A percentile compares a stretch with the other conserved stretches of the same genome.
phyloP scores from a whole-genome alignment of 164 flowering plant genomes.

The Tetrastigma voinierianum region DNA sequence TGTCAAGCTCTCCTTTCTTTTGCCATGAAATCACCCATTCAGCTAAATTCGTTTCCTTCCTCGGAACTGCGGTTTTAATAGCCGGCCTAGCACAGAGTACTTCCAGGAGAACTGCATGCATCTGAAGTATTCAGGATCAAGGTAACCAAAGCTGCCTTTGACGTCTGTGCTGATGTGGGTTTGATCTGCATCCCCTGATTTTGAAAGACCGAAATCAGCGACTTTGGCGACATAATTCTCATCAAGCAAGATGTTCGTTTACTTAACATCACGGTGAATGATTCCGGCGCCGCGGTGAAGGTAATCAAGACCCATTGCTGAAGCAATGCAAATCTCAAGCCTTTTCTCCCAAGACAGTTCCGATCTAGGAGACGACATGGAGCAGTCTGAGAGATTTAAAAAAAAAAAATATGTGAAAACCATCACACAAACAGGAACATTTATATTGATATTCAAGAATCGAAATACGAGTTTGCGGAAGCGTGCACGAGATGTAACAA shows the following conservation, averaged over 20 bases:
- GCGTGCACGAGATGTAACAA: no score
- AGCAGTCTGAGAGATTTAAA: no score
- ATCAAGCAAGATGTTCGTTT: conserved; percentile 3
- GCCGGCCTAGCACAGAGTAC: conserved; percentile 2
- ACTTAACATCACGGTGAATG: conserved; percentile 11
- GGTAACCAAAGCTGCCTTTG: conserved; percentile 3
- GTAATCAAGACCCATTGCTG: conserved; percentile 8
- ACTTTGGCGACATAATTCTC: conserved; percentile 4
- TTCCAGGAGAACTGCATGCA: not conserved
- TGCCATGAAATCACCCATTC: not conserved
- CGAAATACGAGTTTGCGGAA: no score
- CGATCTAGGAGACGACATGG: not conserved
- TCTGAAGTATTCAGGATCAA: not conserved
- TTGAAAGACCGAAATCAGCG: conserved; percentile 10
- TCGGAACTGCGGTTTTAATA: not conserved
- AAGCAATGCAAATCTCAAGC: conserved; percentile 10
- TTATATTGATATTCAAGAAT: no score
- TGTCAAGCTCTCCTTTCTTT: not conserved
- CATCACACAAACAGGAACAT: no score
- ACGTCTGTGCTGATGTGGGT: conserved; percentile 1
- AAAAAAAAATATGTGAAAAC: no score
- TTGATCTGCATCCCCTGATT: not conserved
- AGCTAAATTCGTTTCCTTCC: not conserved
- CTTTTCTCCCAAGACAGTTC: conserved; percentile 8
- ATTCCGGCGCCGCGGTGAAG: conserved; percentile 2